Base-by-base conservation (phyloP, 345 rosid species). In the Xanthoceras sorbifolium region DNA sequence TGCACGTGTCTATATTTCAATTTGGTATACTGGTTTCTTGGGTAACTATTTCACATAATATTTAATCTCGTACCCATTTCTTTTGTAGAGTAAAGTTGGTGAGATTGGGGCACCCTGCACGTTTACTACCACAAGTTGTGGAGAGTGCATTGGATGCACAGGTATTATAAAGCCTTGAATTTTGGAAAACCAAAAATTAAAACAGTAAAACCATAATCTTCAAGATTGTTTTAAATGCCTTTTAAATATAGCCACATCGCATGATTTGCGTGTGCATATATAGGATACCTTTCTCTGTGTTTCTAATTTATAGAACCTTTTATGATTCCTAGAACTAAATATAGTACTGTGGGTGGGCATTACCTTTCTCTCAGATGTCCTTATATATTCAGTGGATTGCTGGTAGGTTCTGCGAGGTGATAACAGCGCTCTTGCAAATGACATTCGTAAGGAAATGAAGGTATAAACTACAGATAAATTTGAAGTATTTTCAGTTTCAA, bases 371-470 rank as follows among this genome's bases (percentile, higher is more conserved):
- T 36, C 63, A 29, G 44, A 29, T 59, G 20, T 28, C 36, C 71
- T 76, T 64, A 80, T 44, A 23, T 62, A 55, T 66, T 79, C n/a
- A 34, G 23, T 81, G 64, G 55, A 77, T 73, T 80, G 29, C 65
- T 80, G 36, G 44, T 69, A 92, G 97, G 98, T 95, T 79, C 81
- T 95, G 32, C 89, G 86, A 64, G 98, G 91, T 31, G 99, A 93
- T 84, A 95, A 93, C 82, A 95, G 98, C 64, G 77, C 87, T 60
- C 85, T 95, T 64, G 99, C 98, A 76, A 92, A 89, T 74, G 99
- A 95, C 78, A 95, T 95, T 57, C 89, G 93, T 50, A 95, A 90
- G 87, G 99, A 95, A 77, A 95, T 93, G 97, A 93, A 95, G 93
- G 92, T 92, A 87, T 20, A 70, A 65, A 73, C 61, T 36, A 7